Evolutionary conservation across 345 rosid species (phyloP).

Genomic region (Eucalyptus globulus): DNA sequence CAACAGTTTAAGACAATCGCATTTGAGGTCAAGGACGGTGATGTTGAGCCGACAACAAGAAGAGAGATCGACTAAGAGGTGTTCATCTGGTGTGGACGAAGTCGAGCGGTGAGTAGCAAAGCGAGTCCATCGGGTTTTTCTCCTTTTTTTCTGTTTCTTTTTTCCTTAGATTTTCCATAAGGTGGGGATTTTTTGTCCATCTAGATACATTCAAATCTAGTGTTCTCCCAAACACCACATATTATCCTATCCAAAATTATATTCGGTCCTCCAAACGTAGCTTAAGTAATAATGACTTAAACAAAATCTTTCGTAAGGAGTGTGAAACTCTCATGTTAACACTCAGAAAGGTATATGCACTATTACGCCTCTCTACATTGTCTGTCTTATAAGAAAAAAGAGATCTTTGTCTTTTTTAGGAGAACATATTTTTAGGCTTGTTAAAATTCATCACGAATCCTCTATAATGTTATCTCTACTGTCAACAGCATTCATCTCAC

Average conservation of each 20-base stretch:
- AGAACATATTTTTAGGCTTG: too few relatives aligned
- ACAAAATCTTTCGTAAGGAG: not conserved
- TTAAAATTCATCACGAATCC: too few relatives aligned
- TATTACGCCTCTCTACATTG: not conserved
- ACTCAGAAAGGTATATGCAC: too few relatives aligned
- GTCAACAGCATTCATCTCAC: not conserved
- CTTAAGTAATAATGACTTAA: not conserved
- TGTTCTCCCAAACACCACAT: not conserved
- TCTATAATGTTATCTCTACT: not conserved
- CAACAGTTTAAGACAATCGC: not conserved
- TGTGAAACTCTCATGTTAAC: not conserved
- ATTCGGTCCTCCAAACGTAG: not conserved
- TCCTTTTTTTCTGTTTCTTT: too few relatives aligned
- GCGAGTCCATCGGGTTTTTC: not conserved
- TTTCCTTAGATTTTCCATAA: not conserved
- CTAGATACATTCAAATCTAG: too few relatives aligned
- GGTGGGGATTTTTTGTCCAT: too few relatives aligned
- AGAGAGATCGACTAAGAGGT: too few relatives aligned
- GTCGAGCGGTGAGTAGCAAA: not conserved
- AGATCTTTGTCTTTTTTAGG: too few relatives aligned
- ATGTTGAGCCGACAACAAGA: not conserved
- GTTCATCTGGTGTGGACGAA: too few relatives aligned
- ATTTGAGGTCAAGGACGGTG: not conserved
- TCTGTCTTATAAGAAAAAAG: not conserved
- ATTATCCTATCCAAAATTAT: too few relatives aligned